Evolutionary conservation across 2,329 filamentous ascomycete species (phyloP), one percentile per base, ranked within the genome.

Genomic region (Diplodia sapinea): DNA sequence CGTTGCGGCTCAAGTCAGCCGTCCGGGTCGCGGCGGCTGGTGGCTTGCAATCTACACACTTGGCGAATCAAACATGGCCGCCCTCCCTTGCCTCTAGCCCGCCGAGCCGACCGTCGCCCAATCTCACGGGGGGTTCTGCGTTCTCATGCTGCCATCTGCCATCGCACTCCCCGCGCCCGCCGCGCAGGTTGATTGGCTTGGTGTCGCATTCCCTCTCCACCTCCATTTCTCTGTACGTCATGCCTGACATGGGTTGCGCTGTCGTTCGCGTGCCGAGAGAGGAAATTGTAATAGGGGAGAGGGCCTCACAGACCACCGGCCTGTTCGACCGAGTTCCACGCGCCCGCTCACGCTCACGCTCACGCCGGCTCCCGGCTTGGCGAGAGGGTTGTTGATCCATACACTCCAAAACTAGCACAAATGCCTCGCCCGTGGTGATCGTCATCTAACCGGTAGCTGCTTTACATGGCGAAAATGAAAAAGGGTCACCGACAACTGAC

Each of bases 311-410:
- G 50, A 52, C 29, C 50, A n/a, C 50, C 26, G 13, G 7, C 23
- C 9, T 52, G 50, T 52, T 52, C 50, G 50, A 31, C 50, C 23
- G 50, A 26, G 12, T 52, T 29, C 43, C 43, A 47, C 43, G 43
- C 43, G 43, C 20, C 43, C 43, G n/a, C 43, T 31, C 50, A 12
- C 36, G 31, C 36, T 26, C 26, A 26, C 26, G 11, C 36, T 12
- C 36, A 29, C 23, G 50, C 50, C 50, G 50, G 23, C 50, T 29
- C 23, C 50, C 50, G 50, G 50, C 50, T 52, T 52, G 50, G 50
- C 50, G 17, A 52, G n/a, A 23, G 9, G n/a, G 47, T 9, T 20
- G 47, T n/a, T 20, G 20, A 50, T 52, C 50, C 17, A 23, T 29
- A 33, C 31, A 33, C 31, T 33, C 31, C 31, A 33, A 36, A 11